Percentiles rank a stretch among this genome's conserved stretches.
Evolutionary conservation across 1,284 basidiomycete genomes (phyloP).

Genomic region (Ceratobasidium sp.): DNA sequence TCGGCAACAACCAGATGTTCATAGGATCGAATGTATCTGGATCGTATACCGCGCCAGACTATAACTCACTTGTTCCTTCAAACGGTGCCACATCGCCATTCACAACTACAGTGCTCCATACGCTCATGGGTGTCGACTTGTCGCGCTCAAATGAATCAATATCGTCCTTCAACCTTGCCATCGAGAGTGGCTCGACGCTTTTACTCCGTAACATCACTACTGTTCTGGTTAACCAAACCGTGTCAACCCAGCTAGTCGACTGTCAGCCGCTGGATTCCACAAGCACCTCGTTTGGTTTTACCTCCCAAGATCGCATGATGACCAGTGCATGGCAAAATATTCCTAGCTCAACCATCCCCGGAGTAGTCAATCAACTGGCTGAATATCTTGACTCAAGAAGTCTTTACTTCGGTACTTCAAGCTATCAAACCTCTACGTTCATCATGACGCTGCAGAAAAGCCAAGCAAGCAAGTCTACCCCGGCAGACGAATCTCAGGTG

Average conservation of each 20-base stretch:
- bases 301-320: background rate
- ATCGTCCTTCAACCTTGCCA: background rate
- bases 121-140: background rate
- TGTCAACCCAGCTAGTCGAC: background rate
- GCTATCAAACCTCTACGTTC: background rate
- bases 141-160: background rate
- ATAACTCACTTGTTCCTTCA: constrained; percentile 1
- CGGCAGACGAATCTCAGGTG: constrained; percentile 16
- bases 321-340: background rate
- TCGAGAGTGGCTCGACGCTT: background rate
- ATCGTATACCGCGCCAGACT: background rate
- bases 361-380: background rate
- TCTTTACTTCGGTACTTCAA: background rate
- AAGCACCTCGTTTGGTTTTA: background rate
- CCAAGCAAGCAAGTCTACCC: background rate
- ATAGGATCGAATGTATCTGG: constrained; percentile 17
- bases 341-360: background rate
- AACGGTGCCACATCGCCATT: background rate
- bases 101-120: background rate
- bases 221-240: background rate
- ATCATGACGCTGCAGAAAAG: background rate
- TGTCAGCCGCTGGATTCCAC: background rate
- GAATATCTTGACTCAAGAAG: background rate
- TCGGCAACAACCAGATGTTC: constrained; percentile 3
- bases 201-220: background rate